Conservation (phyloP, 305 asterid species). For the Fraxinus floribunda region DNA sequence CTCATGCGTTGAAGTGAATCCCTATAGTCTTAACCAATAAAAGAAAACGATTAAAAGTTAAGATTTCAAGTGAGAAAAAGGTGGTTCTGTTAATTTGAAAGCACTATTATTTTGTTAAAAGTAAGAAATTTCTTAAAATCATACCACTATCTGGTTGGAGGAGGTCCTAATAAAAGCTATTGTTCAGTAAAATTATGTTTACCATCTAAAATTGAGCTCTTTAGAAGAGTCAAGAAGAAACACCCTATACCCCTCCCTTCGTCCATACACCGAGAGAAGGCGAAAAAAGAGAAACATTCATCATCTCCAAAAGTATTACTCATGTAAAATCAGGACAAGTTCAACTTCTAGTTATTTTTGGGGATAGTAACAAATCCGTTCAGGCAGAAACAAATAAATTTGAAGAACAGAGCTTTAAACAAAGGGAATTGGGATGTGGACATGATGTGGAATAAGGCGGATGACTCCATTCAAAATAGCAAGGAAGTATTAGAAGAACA, state of each 20-base stretch:
- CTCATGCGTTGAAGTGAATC: not conserved
- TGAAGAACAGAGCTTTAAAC: not conserved
- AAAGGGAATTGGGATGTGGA: not conserved
- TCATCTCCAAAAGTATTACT: not conserved
- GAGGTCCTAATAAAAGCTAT: not conserved
- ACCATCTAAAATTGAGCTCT: not conserved
- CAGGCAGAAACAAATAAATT: not conserved
- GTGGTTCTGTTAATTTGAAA: not conserved
- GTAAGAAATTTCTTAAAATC: not conserved
- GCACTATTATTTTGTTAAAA: not conserved
- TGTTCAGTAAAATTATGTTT: not conserved
- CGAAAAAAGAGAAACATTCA: not conserved
- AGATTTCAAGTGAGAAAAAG: not conserved
- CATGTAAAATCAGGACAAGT: not conserved
- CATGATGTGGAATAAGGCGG: not conserved
- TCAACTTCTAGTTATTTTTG: not conserved
- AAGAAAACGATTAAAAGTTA: not conserved
- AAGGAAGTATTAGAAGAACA: not conserved
- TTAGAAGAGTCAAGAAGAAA: not conserved
- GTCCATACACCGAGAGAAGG: not conserved
- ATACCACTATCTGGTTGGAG: not conserved
- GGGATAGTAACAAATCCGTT: not conserved
- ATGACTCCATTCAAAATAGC: not conserved
- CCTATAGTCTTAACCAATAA: slow-evolving; percentile 17
- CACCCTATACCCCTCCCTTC: not conserved